A percentile compares a stretch with the other conserved stretches of the same genome.
phyloP scores from a whole-genome alignment of 495 filamentous ascomycete species.

The Aspergillus steynii region DNA sequence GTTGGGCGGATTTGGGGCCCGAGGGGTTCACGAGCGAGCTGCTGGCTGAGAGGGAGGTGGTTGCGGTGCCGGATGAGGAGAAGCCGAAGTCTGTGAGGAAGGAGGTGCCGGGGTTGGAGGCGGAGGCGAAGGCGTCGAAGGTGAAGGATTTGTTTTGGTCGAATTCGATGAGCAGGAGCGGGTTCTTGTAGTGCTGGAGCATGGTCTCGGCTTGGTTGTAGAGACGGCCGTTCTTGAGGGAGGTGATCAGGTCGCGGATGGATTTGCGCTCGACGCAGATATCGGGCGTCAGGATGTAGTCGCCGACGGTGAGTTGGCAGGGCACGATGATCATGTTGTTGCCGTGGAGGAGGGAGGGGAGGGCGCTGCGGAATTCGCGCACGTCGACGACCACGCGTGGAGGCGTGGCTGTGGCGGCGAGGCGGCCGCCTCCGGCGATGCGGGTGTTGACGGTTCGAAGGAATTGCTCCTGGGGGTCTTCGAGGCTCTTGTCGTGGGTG shows the following conservation, averaged over 20 bases:
- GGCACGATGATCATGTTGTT: slow-evolving; percentile 82
- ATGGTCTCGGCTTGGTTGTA: slow-evolving; percentile 93
- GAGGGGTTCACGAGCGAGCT: slow-evolving; percentile 44
- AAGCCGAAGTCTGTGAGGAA: slow-evolving; percentile 62
- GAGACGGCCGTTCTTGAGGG: slow-evolving; percentile 86
- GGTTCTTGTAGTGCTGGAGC: slow-evolving; percentile 86
- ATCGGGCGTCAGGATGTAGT: slow-evolving; percentile 87
- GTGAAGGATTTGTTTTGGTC: slow-evolving; percentile 97
- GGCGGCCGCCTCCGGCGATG: slow-evolving; percentile 88
- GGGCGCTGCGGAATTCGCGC: slow-evolving; percentile 89
- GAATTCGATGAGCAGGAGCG: slow-evolving; percentile 95
- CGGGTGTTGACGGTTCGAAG: slow-evolving; percentile 94
- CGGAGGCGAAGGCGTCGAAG: slow-evolving; percentile 79
- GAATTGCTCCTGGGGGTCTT: slow-evolving; percentile 90
- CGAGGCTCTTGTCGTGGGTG: slow-evolving; percentile 67
- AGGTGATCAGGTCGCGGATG: slow-evolving; percentile 84
- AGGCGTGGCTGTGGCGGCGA: slow-evolving; percentile 87
- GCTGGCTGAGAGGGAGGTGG: slow-evolving; percentile 48
- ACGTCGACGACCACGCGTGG: slow-evolving; percentile 93
- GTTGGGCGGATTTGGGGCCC: slow-evolving; percentile 73
- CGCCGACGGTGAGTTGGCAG: slow-evolving; percentile 93
- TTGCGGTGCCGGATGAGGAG: slow-evolving; percentile 58
- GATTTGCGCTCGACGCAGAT: slow-evolving; percentile 96
- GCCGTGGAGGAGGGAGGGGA: slow-evolving; percentile 89
- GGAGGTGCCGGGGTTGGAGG: slow-evolving; percentile 33